Conservation (phyloP, 306 rosid species). For the Acmispon strigosus region DNA sequence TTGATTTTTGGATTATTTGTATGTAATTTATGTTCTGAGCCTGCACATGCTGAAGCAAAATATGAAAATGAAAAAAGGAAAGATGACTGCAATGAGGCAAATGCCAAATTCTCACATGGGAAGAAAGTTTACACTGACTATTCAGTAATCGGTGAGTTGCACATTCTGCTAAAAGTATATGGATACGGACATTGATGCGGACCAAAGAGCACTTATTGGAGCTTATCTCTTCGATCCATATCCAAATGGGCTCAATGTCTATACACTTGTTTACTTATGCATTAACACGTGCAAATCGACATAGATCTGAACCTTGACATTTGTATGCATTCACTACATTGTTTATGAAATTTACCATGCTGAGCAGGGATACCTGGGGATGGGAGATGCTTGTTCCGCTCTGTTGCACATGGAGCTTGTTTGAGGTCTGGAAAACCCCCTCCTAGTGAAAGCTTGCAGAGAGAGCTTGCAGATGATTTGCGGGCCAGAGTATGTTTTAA, state of each 20-base stretch:
- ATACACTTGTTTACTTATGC: neutral
- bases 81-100: constrained; percentile 28
- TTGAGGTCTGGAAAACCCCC: constrained; percentile 67
- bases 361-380: constrained; percentile 92
- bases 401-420: constrained; percentile 87
- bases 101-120: constrained; percentile 53
- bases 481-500: constrained; percentile 54
- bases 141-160: constrained; percentile 73
- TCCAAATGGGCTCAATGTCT: neutral
- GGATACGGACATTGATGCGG: neutral
- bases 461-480: constrained; percentile 73
- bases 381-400: constrained; percentile 90
- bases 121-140: constrained; percentile 74
- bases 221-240: no score
- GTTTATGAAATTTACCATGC: constrained; percentile 16
- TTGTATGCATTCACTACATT: neutral
- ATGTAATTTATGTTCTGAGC: constrained; percentile 56
- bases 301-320: neutral
- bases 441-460: constrained; percentile 60
- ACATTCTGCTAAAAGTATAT: neutral
- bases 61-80: constrained; percentile 28
- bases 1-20: constrained; percentile 58
- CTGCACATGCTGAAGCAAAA: constrained; percentile 50
- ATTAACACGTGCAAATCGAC: neutral
- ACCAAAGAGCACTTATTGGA: no score